A percentile compares a stretch with the other conserved stretches of the same genome.
phyloP scores from a whole-genome alignment of 768 basidiomycete species.

The Podaxis sp. region DNA sequence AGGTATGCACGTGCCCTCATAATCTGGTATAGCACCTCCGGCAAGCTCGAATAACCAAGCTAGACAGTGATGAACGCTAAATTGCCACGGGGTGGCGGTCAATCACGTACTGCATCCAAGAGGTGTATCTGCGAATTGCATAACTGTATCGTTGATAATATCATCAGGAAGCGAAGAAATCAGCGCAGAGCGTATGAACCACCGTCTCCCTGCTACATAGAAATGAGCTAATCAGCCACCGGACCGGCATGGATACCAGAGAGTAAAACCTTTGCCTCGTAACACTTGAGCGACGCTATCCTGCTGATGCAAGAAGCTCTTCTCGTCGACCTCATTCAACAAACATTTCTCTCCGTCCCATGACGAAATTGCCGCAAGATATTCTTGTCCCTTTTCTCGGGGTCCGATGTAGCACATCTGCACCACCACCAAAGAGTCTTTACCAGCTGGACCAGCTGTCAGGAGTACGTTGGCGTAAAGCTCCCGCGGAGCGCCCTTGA shows the following conservation, averaged over 20 bases:
- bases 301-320: constrained; percentile 87
- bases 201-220: constrained; percentile 67
- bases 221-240: neutral
- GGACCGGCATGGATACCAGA: constrained; percentile 4
- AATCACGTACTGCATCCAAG: constrained; percentile 82
- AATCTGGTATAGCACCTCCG: constrained; percentile 75
- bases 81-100: neutral
- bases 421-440: constrained; percentile 84
- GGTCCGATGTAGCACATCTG: constrained; percentile 90
- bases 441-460: constrained; percentile 83
- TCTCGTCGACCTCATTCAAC: constrained; percentile 88
- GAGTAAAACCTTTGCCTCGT: constrained; percentile 70
- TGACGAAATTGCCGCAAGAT: constrained; percentile 75
- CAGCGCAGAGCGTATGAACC: constrained; percentile 88
- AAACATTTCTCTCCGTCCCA: constrained; percentile 89
- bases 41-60: constrained; percentile 94
- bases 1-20: constrained; percentile 72
- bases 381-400: constrained; percentile 70
- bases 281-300: constrained; percentile 90
- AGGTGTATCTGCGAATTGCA: constrained; percentile 79
- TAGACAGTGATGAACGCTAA: constrained; percentile 23
- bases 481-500: constrained; percentile 84
- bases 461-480: constrained; percentile 89
- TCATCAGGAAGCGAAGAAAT: constrained; percentile 86
- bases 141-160: constrained; percentile 78